Evolutionary conservation across 2,329 filamentous ascomycete genomes (phyloP), one percentile per base, ranked within the genome.

Genomic region (Lachnellula subtilissima): DNA sequence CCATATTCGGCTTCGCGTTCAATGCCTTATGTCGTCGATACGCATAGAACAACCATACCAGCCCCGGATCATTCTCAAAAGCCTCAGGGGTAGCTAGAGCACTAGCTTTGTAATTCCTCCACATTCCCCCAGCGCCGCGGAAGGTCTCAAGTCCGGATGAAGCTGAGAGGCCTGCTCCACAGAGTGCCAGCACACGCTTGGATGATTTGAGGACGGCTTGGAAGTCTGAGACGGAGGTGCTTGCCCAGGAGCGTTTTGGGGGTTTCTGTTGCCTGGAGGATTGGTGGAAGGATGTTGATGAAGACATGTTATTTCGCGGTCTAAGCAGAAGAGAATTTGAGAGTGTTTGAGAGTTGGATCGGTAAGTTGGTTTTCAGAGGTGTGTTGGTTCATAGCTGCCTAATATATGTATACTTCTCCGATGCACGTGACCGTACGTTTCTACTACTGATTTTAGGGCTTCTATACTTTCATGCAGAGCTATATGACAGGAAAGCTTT

Each of bases 21-120:
- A 96, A 75, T 0, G 88, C 85, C 83, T 90, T 88, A 69, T 96
- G 91, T 50, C 91, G 78, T 22, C 91, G 77, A 73, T 92, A 92
- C 55, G 80, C 86, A 73, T 96, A 96, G 70, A 97, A 96, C 59
- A 95, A 82, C 91, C 91, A 97, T 9, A 96, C 91, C 9, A 96
- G 78, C 4, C 81, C 88, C 0, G 92, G 91, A 65, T 95, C 83
- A 8, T 65, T 72, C 22, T 75, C 69, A 69, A 96, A 97, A 2
- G 91, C 91, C 43, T 83, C 78, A n/a, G 86, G 85, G 0, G 89
- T 96, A 1, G 91, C 92, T 4, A 97, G 78, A 6, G 76, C 74
- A 1, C 80, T 87, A 15, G 89, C 83, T 65, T 91, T 82, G 69
- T 93, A 84, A 43, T 86, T 88, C 59, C 90, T 81, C 92, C 92